Evolutionary conservation across 495 filamentous ascomycete genomes (phyloP), one percentile per base, ranked within the genome.

Genomic region (Talaromyces trachyspermus): DNA sequence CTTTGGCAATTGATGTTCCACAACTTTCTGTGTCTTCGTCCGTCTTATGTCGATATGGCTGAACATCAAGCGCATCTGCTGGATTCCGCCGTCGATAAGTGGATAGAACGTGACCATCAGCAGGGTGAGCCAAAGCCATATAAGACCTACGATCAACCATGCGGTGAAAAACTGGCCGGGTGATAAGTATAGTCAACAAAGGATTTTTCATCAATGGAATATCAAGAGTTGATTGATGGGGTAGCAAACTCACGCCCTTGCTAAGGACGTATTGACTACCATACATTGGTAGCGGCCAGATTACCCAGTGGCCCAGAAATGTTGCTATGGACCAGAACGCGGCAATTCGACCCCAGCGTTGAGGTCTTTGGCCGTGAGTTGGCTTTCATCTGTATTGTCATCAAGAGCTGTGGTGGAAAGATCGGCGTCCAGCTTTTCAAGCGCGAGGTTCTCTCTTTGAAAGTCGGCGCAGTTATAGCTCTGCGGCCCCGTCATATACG

Each of bases 121-220:
- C 60, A 63, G 59, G 1, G 57, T 66, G 1, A 54, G 43, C 61
- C 63, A 88, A 43, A 90, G 75, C 86, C 86, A 91, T 44, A 87
- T 72, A 46, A 90, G 87, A 3, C 75, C 84, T 7, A 90, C 78
- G 0, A 74, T 65, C 8, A 90, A 78, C 86, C 86, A 90, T 23
- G 85, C 86, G 10, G 81, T 80, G 60, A 86, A 89, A 65, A 90
- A 89, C 40, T 73, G 65, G n/a, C n/a, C 62, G 12, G 9, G 2
- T 2, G 7, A 17, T 38, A 9, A 38, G 35, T 20, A 38, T 15
- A 17, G 2, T 38, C 6, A 30, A 30, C 27, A 6, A 38, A 3
- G 2, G 8, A n/a, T 5, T 38, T 15, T 9, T 17, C 8, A 38
- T 3, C 14, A 20, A 38, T 4, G 18, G 8, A 17, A 38, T 14